Conservation (phyloP, 345 rosid species). For the Ailanthus altissimus region DNA sequence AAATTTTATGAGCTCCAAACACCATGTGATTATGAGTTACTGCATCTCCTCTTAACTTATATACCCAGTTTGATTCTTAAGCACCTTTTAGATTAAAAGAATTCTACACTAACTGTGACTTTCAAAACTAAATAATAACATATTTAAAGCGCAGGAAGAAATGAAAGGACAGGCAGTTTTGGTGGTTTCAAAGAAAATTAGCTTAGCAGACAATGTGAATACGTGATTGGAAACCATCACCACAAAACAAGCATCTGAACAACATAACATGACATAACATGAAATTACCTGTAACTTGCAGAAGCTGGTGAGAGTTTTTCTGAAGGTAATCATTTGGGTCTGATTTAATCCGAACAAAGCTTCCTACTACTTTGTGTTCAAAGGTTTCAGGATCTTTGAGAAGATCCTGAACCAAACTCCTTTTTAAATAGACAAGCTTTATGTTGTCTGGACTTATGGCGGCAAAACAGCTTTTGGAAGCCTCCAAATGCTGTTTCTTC, state of each 20-base stretch:
- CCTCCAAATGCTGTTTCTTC: conserved; percentile 36
- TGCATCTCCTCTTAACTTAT: too few relatives aligned
- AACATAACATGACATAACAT: conserved; percentile 4
- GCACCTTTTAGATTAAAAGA: too few relatives aligned
- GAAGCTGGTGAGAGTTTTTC: conserved; percentile 61
- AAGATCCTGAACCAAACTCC: conserved; percentile 63
- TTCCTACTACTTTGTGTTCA: conserved; percentile 57
- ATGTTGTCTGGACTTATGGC: conserved; percentile 63
- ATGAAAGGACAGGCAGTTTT: not conserved
- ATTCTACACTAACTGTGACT: not conserved
- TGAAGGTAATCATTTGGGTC: conserved; percentile 76
- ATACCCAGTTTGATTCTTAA: too few relatives aligned
- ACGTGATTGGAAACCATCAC: not conserved
- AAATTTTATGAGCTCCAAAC: too few relatives aligned
- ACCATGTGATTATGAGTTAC: too few relatives aligned
- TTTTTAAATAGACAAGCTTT: conserved; percentile 69
- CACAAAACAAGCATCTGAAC: not conserved
- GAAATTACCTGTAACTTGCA: conserved; percentile 67
- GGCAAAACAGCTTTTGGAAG: conserved; percentile 57
- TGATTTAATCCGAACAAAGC: conserved; percentile 71
- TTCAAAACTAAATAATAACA: not conserved
- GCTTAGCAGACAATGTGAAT: not conserved
- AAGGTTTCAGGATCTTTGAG: conserved; percentile 47
- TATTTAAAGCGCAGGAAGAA: not conserved
- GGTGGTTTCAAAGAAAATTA: not conserved